These are phyloP conservation scores for Russula earlei DNA, from an alignment of 768 basidiomycete species.

Conservation along the genomic window DNA sequence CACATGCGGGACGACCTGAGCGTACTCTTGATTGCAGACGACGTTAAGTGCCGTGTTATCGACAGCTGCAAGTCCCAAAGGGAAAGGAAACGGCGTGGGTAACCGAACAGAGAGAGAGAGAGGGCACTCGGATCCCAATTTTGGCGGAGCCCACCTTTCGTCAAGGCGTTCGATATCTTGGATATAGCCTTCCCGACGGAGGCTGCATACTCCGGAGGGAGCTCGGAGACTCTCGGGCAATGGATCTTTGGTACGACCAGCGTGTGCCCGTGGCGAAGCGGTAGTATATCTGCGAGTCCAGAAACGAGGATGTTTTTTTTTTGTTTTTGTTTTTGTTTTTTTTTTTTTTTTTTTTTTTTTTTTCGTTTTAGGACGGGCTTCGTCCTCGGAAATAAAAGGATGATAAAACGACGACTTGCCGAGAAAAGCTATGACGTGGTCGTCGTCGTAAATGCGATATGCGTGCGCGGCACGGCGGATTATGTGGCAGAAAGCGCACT, in stretches of 20 bases:
- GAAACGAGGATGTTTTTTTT: too few relatives aligned
- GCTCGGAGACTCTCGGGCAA: slow-evolving; percentile 51
- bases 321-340: too few relatives aligned
- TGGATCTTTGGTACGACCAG: slow-evolving; percentile 65
- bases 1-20: slow-evolving; percentile 72
- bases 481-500: slow-evolving; percentile 61
- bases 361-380: background rate
- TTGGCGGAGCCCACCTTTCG: slow-evolving; percentile 38
- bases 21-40: slow-evolving; percentile 76
- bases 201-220: slow-evolving; percentile 49
- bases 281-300: slow-evolving; percentile 48
- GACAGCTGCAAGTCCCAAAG: slow-evolving; percentile 33
- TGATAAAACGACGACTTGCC: slow-evolving; percentile 30
- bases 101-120: too few relatives aligned
- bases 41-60: slow-evolving; percentile 63
- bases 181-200: slow-evolving; percentile 51
- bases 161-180: slow-evolving; percentile 52
- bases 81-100: too few relatives aligned
- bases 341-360: too few relatives aligned
- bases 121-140: background rate
- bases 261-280: slow-evolving; percentile 56
- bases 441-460: slow-evolving; percentile 49
- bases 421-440: slow-evolving; percentile 54
- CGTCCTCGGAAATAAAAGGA: background rate
- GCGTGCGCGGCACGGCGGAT: slow-evolving; percentile 40